Evolutionary conservation across 192 early-diverging fungal genomes (phyloP).

Genomic region (Diversispora eburnea): DNA sequence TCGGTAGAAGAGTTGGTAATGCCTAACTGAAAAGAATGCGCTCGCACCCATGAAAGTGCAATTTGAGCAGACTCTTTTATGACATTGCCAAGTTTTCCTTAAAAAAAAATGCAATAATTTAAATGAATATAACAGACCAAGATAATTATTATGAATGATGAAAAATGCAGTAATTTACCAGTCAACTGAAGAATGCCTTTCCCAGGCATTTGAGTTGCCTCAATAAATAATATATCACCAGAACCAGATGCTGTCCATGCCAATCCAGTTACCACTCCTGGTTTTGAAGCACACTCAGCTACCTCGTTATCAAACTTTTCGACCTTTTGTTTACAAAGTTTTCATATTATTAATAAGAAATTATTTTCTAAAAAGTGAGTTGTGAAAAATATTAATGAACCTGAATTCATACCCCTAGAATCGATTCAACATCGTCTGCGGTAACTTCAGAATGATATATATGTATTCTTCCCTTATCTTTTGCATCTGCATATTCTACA

Average conservation of each 20-base stretch:
- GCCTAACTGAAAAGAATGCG: constrained; percentile 59
- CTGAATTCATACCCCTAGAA: constrained; percentile 56
- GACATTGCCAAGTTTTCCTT: constrained; percentile 75
- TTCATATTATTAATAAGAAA: not conserved
- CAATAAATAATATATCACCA: constrained; percentile 77
- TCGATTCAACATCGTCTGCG: constrained; percentile 49
- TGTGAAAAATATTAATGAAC: not conserved
- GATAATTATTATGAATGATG: no score
- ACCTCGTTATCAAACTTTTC: constrained; percentile 67
- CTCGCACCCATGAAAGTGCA: constrained; percentile 73
- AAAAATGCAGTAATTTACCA: constrained; percentile 36
- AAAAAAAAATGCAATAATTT: constrained; percentile 11
- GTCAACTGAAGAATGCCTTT: constrained; percentile 66
- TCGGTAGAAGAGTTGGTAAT: constrained; percentile 38
- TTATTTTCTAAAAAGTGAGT: not conserved
- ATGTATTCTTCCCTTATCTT: constrained; percentile 38
- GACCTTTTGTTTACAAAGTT: constrained; percentile 30
- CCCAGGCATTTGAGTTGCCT: constrained; percentile 73
- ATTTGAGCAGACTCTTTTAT: constrained; percentile 82
- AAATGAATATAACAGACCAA: not conserved
- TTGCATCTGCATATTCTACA: constrained; percentile 59
- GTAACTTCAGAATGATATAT: constrained; percentile 49
- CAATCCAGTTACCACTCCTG: constrained; percentile 82
- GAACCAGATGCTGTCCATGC: constrained; percentile 72
- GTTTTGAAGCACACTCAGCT: constrained; percentile 54